Percentiles rank a stretch among this genome's conserved stretches.
Conservation (phyloP, 768 basidiomycete genomes). For the Pulveroboletus sp. region DNA sequence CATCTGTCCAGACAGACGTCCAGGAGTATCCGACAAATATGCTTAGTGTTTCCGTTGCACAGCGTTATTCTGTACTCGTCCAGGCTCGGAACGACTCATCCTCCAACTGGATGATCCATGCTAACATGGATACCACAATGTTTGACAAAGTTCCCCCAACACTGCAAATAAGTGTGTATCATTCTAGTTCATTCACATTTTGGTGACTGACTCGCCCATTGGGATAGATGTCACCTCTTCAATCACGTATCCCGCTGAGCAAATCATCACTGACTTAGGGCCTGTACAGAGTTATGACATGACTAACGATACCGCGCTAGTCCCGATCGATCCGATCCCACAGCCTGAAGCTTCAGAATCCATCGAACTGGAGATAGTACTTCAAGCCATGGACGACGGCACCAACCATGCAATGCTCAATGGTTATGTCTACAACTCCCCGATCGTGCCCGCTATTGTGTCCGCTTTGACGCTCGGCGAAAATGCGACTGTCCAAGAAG, state of each 20-base stretch:
- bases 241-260: conserved; percentile 63
- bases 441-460: conserved; percentile 72
- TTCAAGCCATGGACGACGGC: conserved; percentile 83
- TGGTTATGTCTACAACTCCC: conserved; percentile 59
- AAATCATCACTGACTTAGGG: conserved; percentile 49
- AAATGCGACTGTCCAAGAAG: conserved; percentile 57
- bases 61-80: conserved; percentile 91
- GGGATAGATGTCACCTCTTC: conserved; percentile 73
- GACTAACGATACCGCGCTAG: conserved; percentile 63
- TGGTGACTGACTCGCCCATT: neutral
- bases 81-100: conserved; percentile 82
- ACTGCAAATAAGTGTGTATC: conserved; percentile 65
- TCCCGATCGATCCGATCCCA: conserved; percentile 52
- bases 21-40: conserved; percentile 69
- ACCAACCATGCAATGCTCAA: conserved; percentile 82
- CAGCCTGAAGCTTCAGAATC: conserved; percentile 50
- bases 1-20: conserved; percentile 59
- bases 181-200: neutral
- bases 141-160: conserved; percentile 75
- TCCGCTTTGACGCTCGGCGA: conserved; percentile 71
- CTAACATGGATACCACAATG: conserved; percentile 87
- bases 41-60: conserved; percentile 75
- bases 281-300: conserved; percentile 53
- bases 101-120: conserved; percentile 85
- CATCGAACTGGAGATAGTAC: conserved; percentile 66